Evolutionary conservation across 2,329 filamentous ascomycete species (phyloP).

Genomic region (Cryoendolithus antarcticus): DNA sequence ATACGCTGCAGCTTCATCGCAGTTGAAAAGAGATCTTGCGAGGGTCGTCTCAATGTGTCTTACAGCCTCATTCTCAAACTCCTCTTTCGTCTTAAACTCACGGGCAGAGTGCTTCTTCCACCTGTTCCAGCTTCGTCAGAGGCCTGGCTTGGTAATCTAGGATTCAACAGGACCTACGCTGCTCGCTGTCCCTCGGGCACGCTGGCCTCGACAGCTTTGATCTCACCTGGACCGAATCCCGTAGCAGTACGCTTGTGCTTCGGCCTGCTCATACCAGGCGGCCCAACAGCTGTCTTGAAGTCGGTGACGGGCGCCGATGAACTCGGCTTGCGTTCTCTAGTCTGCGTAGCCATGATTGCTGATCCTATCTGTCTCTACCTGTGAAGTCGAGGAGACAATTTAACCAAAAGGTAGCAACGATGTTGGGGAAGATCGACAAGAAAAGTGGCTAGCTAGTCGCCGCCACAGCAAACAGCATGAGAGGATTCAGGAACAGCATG

Average conservation of each 20-base stretch:
- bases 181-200: slow-evolving; percentile 82
- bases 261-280: slow-evolving; percentile 70
- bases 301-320: slow-evolving; percentile 73
- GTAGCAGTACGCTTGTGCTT: slow-evolving; percentile 98
- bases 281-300: slow-evolving; percentile 70
- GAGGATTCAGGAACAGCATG: no score
- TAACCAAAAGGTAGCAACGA: no score
- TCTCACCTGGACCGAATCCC: slow-evolving; percentile 79
- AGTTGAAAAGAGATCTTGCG: slow-evolving; percentile 94
- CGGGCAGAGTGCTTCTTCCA: slow-evolving; percentile 54
- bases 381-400: not conserved
- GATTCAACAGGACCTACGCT: slow-evolving; percentile 47
- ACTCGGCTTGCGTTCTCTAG: slow-evolving; percentile 68
- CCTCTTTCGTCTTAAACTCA: slow-evolving; percentile 65
- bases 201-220: slow-evolving; percentile 81
- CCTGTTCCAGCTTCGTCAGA: slow-evolving; percentile 21
- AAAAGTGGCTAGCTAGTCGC: no score
- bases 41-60: slow-evolving; percentile 93
- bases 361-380: slow-evolving; percentile 1
- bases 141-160: no score
- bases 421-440: no score
- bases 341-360: slow-evolving; percentile 15
- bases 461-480: no score
- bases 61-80: slow-evolving; percentile 74
- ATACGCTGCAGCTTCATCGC: slow-evolving; percentile 89